Base-by-base conservation (phyloP, 345 rosid genomes). In the Syzygium aqueum region DNA sequence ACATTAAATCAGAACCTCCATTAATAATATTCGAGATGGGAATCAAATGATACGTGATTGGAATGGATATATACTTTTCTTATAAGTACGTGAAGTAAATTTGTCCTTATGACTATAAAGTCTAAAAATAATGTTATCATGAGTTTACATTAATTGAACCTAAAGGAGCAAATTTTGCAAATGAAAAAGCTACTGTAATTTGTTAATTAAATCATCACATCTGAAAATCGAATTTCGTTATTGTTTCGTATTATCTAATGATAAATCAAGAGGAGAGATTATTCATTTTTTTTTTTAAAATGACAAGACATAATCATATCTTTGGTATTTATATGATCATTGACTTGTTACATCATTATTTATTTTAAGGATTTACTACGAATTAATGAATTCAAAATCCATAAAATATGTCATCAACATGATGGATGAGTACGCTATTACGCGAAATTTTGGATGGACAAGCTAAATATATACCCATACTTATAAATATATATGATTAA, bases 401-500 rank as follows among this genome's bases (percentile, higher is more conserved):
- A 37, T 19, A 14, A 73, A 73, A 73, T 17, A 13, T 33, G 7
- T 5, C 25, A 19, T 73, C 8, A 37, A 73, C 25, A 37, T 19
- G 2, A 73, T 0, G 49, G 33, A 37, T 37, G 80, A 73, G 80
- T 1, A 73, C 22, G 11, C 8, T 73, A 2, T 19, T 73, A 19
- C 0, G 8, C 7, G 4, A 33, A 33, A 73, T 37, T 59, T 59
- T 0, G 7, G 17, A 13, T n/a, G 15, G 33, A 61, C 9, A 0
- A n/a, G 17, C 17, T 0, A 11, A 51, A 51, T 12, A 51, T 51
- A 51, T 51, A 51, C 5, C 14, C 2, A 51, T 51, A 51, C 15
- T 11, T 51, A 23, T 37, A 37, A 3, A 3, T 37, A 37, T 3
- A 3, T 37, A 37, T 3, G 3, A 43, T 43, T 43, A 43, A 43